Evolutionary conservation across 495 filamentous ascomycete species (phyloP).

Genomic region (Podospora pseudopauciseta): DNA sequence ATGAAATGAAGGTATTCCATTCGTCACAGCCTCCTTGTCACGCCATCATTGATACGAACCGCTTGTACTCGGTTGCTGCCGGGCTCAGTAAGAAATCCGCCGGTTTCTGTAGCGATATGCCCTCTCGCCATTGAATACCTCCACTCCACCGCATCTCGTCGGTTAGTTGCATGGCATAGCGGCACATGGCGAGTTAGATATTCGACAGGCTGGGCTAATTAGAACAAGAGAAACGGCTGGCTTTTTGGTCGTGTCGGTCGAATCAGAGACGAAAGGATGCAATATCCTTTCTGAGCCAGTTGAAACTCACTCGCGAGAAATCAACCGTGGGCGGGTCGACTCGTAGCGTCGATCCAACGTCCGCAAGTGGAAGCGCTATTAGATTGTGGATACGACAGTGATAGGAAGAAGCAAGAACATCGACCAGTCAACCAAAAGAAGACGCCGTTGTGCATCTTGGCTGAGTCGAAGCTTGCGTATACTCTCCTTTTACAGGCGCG

Average conservation of each 20-base stretch:
- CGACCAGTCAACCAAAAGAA: neutral
- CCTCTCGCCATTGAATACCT: neutral
- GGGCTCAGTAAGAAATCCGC: neutral
- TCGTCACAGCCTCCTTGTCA: neutral
- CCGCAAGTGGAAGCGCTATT: neutral
- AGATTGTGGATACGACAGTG: conserved; percentile 1
- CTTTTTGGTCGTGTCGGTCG: neutral
- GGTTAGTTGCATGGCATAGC: neutral
- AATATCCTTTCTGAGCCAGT: neutral
- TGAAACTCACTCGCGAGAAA: neutral
- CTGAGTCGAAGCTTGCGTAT: neutral
- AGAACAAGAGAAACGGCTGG: neutral
- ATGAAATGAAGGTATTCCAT: neutral
- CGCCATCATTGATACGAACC: neutral
- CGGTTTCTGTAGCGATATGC: neutral
- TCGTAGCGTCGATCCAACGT: neutral
- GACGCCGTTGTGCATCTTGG: neutral
- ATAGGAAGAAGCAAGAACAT: neutral
- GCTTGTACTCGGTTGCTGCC: neutral
- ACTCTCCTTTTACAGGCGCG: neutral
- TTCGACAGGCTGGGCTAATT: neutral
- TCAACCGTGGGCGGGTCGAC: neutral
- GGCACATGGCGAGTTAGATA: neutral
- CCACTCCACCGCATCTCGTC: neutral
- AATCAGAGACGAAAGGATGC: neutral